phyloP scores from a whole-genome alignment of 1,284 basidiomycete genomes.

The Ustanciosporium gigantosporum region DNA sequence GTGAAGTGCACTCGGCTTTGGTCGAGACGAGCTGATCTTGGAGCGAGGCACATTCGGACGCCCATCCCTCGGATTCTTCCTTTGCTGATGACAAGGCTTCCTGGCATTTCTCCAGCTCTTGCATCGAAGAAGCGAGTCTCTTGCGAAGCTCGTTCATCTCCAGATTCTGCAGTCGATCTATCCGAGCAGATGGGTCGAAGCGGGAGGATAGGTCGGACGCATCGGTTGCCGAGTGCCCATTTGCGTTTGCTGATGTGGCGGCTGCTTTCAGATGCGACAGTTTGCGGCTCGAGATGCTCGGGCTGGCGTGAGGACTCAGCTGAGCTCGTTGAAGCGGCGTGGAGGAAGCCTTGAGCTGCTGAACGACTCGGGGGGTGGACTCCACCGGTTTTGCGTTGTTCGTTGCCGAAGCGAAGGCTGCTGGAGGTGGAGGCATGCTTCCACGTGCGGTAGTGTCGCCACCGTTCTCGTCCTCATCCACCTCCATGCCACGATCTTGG shows the following conservation, averaged over 20 bases:
- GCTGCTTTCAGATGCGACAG: constrained; percentile 14
- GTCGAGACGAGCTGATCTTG: constrained; percentile 22
- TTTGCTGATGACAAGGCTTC: constrained; percentile 28
- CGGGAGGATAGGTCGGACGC: constrained; percentile 2
- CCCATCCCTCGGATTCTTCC: constrained; percentile 40
- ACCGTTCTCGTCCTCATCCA: constrained; percentile 8
- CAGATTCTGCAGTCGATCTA: constrained; percentile 28
- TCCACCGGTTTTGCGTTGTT: constrained; percentile 11
- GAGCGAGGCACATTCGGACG: constrained; percentile 30
- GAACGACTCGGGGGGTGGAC: constrained; percentile 26
- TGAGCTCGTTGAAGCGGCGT: constrained; percentile 13
- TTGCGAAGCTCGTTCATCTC: constrained; percentile 34
- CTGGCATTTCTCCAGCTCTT: constrained; percentile 9
- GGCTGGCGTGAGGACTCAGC: constrained; percentile 35
- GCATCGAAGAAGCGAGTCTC: constrained; percentile 8
- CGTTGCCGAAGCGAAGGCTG: not conserved
- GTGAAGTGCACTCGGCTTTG: constrained; percentile 8
- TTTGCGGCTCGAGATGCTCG: constrained; percentile 30
- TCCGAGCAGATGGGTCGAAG: constrained; percentile 23
- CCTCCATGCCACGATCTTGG: constrained; percentile 1
- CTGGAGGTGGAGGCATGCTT: not conserved
- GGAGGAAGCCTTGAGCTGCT: constrained; percentile 15
- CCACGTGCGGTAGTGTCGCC: constrained; percentile 31
- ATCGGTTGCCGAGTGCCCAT: constrained; percentile 1
- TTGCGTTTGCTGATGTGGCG: constrained; percentile 4